Evolutionary conservation across 2,329 filamentous ascomycete species (phyloP).

Genomic region (Talaromyces verruculosus): DNA sequence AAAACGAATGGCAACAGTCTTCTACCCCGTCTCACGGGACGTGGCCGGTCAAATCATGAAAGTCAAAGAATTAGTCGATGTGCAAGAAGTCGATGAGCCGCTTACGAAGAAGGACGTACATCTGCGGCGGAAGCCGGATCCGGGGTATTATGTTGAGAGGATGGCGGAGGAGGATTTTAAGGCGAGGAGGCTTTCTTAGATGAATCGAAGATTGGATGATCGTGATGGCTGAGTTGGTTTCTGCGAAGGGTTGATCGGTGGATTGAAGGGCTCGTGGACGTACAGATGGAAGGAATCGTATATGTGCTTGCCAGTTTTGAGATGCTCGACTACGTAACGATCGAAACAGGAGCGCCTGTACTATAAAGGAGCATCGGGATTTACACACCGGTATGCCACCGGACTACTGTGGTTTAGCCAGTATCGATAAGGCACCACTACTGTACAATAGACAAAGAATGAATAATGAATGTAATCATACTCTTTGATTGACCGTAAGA

Average conservation of each 20-base stretch:
- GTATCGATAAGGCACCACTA: conserved; percentile 1
- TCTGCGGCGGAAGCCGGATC: conserved; percentile 69
- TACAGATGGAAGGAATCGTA: neutral
- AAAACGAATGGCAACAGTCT: conserved; percentile 82
- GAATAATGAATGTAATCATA: conserved; percentile 20
- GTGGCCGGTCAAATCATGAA: conserved; percentile 89
- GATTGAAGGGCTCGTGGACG: neutral
- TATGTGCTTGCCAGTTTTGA: neutral
- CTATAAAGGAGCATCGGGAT: neutral
- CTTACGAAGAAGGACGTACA: conserved; percentile 65
- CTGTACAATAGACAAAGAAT: conserved; percentile 23
- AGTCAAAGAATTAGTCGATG: conserved; percentile 80
- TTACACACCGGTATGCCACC: neutral
- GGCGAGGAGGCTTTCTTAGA: conserved; percentile 23
- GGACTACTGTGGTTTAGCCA: neutral
- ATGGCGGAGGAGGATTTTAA: conserved; percentile 22
- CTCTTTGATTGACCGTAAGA: conserved; percentile 16
- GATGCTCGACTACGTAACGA: neutral
- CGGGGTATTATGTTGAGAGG: conserved; percentile 75
- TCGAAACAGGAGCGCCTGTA: neutral
- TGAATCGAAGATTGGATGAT: neutral
- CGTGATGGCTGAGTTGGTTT: neutral
- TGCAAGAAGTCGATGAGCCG: conserved; percentile 21
- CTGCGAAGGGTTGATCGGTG: neutral
- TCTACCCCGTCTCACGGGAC: conserved; percentile 77